Evolutionary conservation across 78 protist species (phyloP).

Genomic region (Neovahlkampfia damariscottae): DNA sequence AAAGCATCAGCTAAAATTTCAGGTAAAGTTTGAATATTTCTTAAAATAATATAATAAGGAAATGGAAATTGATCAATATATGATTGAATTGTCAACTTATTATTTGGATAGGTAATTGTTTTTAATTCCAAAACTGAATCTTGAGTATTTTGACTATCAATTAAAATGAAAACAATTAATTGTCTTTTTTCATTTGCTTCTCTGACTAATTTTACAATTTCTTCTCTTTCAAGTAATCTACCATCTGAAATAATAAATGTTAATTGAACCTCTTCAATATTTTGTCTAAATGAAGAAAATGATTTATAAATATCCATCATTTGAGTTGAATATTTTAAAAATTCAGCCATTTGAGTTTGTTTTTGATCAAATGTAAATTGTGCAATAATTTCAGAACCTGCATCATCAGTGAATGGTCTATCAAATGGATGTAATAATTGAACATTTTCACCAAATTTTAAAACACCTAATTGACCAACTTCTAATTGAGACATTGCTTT

Average conservation of each 20-base stretch:
- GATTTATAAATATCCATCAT: conserved; percentile 1
- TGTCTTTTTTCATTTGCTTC: conserved; percentile 1
- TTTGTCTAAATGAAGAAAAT: not conserved
- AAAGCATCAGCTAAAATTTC: conserved; percentile 10
- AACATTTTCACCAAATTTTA: conserved; percentile 21
- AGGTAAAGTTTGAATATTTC: conserved; percentile 10
- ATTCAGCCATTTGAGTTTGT: not conserved
- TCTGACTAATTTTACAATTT: not conserved
- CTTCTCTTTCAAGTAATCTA: conserved; percentile 8
- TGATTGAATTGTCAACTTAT: conserved; percentile 7
- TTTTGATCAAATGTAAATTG: conserved; percentile 17
- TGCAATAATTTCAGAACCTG: not conserved
- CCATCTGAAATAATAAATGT: conserved; percentile 17
- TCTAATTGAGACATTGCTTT: conserved; percentile 28
- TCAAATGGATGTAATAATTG: conserved; percentile 17
- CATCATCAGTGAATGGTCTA: not conserved
- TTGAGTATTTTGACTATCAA: not conserved
- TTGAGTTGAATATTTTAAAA: not conserved
- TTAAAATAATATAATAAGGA: conserved; percentile 18
- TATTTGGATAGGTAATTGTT: not conserved
- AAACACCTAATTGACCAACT: conserved; percentile 25
- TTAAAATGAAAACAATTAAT: conserved; percentile 15
- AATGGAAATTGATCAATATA: conserved; percentile 27
- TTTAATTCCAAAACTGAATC: not conserved
- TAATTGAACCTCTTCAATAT: conserved; percentile 10